These are phyloP conservation scores for Vaccinium myrtillus DNA, from an alignment of 148 eudicot genomes.

Conservation along the genomic window DNA sequence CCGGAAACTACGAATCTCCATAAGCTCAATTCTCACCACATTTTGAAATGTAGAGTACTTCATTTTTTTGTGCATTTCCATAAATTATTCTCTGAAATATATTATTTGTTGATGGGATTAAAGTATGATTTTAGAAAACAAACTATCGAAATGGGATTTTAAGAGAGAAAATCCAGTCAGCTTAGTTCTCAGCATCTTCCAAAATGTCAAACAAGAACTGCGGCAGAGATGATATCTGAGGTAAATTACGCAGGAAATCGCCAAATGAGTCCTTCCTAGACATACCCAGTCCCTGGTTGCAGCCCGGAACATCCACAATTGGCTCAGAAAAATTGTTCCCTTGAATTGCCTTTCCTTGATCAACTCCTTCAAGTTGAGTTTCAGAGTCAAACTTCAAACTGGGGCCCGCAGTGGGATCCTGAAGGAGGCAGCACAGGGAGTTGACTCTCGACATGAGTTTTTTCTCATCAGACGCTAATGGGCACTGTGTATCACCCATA, in stretches of 20 bases:
- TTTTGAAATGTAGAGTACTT: not conserved
- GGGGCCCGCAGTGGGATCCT: conserved; percentile 14
- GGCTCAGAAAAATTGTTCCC: conserved; percentile 6
- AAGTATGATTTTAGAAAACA: not conserved
- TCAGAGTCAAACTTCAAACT: not conserved
- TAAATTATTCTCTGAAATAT: not conserved
- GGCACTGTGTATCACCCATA: conserved; percentile 53
- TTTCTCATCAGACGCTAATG: conserved; percentile 59
- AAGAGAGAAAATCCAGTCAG: conserved; percentile 14
- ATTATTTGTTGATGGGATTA: not conserved
- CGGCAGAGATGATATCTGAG: conserved; percentile 75
- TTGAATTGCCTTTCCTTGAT: conserved; percentile 17
- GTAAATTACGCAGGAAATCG: conserved; percentile 66
- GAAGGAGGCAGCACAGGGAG: conserved; percentile 29
- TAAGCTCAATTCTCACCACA: not conserved
- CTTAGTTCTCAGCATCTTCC: conserved; percentile 59
- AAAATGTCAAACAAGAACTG: conserved; percentile 68
- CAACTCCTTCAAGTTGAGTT: not conserved
- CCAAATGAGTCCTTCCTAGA: conserved; percentile 71
- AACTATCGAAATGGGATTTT: not conserved
- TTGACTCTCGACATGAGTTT: conserved; percentile 74
- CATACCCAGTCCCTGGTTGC: conserved; percentile 45
- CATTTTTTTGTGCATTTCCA: not conserved
- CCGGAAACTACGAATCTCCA: not conserved
- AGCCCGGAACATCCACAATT: conserved; percentile 21